Base-by-base conservation (phyloP, 805 yeast genomes). In the Barnettozyma pratensis region DNA sequence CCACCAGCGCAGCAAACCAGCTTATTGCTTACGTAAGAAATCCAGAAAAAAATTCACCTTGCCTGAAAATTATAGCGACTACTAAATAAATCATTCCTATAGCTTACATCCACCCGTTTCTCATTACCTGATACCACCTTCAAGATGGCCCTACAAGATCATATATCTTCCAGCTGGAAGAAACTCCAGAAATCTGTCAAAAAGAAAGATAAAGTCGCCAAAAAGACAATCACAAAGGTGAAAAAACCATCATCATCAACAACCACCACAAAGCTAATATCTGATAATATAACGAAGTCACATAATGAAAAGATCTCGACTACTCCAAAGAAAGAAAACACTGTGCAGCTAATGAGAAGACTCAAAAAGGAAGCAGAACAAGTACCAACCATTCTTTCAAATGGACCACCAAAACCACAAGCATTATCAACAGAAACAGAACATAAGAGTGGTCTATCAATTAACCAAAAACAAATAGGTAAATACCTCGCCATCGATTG, bases 401-500 rank as follows among this genome's bases (percentile, higher is more conserved):
- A 19, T 19, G 19, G 3, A 19, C 19, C 19, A 19, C 19, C 19
- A 46, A 50, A 54, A 38, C 56, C 61, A 1, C 57, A 61, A 38
- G 56, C 57, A 26, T 49, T 52, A 25, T 53, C 56, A 26, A 42
- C 53, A 8, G 37, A 36, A 6, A 46, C 37, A 4, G 41, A 45
- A 12, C 45, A 37, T 6, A 52, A 50, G n/a, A 31, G 34, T 4
- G 9, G 37, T 2, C 48, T 60, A n/a, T 48, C 63, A 7, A 57
- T 57, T 26, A 61, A 59, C 39, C 68, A 75, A 49, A 67, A 63
- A 45, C 74, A 75, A 40, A 70, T 81, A 1, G 97, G 97, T 1
- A 85, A 77, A 58, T 90, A 77, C 56, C 51, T 90, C 2, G 88
- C 96, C 1, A 79, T 91, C 52, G 98, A 91, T 66, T 90, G 97